A percentile compares a stretch with the other conserved stretches of the same genome.
phyloP scores from a whole-genome alignment of 129 eudicot species.

The Apium graveolens region DNA sequence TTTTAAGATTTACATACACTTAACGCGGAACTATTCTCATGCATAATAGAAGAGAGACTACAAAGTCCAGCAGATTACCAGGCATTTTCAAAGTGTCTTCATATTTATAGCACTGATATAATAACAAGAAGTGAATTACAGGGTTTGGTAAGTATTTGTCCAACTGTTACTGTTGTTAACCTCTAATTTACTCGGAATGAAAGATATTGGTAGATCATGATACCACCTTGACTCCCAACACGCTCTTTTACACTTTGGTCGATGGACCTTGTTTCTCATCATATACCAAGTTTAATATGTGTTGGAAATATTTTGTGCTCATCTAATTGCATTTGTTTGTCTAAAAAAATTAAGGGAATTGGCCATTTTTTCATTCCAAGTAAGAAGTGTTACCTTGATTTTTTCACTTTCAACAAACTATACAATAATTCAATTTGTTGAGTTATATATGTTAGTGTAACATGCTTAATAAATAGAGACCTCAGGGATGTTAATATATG shows the following conservation, averaged over 20 bases:
- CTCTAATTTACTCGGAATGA: not conserved
- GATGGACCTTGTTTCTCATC: too few relatives aligned
- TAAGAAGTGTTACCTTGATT: not conserved
- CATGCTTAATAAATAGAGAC: not conserved
- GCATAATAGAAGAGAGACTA: slow-evolving; percentile 51
- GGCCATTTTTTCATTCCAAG: not conserved
- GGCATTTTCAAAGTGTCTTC: slow-evolving; percentile 96
- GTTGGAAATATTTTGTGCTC: not conserved
- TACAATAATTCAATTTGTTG: not conserved
- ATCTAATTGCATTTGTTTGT: not conserved
- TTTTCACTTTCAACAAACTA: not conserved
- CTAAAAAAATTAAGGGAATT: not conserved
- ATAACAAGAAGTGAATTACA: slow-evolving; percentile 83
- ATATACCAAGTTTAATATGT: too few relatives aligned
- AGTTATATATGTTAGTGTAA: too few relatives aligned
- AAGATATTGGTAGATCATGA: too few relatives aligned
- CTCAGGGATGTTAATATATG: too few relatives aligned
- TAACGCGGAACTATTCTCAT: not conserved
- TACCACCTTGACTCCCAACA: not conserved
- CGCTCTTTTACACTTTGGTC: not conserved
- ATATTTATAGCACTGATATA: slow-evolving; percentile 93
- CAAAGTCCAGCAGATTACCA: slow-evolving; percentile 83
- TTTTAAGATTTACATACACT: not conserved
- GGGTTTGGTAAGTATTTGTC: slow-evolving; percentile 53
- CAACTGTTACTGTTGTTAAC: not conserved